phyloP scores from a whole-genome alignment of 768 basidiomycete species.

The Fibroporia radiculosa region DNA sequence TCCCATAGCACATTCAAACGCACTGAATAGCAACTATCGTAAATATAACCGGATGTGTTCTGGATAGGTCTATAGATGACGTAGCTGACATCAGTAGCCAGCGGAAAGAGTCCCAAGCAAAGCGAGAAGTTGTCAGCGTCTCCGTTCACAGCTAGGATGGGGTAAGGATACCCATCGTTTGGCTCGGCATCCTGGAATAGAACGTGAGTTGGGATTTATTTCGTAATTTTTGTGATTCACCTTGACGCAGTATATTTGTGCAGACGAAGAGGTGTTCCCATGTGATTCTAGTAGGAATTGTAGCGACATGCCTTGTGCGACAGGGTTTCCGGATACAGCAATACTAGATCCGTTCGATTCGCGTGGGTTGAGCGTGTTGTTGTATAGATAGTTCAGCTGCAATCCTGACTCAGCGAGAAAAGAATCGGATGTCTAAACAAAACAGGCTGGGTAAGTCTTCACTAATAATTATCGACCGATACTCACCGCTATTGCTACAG shows the following conservation, averaged over 20 bases:
- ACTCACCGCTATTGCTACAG: not conserved
- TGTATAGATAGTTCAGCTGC: constrained; percentile 38
- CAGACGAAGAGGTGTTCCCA: constrained; percentile 19
- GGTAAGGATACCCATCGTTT: constrained; percentile 14
- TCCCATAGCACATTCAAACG: too few species aligned
- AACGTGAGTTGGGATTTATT: constrained; percentile 2
- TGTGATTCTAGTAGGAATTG: constrained; percentile 31
- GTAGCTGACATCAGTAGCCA: constrained; percentile 2
- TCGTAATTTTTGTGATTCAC: constrained; percentile 1
- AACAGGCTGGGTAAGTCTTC: constrained; percentile 42
- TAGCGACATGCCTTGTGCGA: constrained; percentile 22
- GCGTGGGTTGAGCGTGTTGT: constrained; percentile 32
- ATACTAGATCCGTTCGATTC: constrained; percentile 18
- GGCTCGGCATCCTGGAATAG: constrained; percentile 7
- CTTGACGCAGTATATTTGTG: constrained; percentile 29
- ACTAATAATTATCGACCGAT: not conserved
- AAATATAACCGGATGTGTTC: constrained; percentile 10
- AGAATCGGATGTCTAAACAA: too few species aligned
- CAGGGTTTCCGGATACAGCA: constrained; percentile 28
- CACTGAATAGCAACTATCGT: constrained; percentile 16
- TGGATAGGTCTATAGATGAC: constrained; percentile 16
- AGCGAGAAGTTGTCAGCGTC: constrained; percentile 12
- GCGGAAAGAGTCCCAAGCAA: constrained; percentile 5
- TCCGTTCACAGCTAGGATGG: constrained; percentile 14
- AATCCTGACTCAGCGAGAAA: constrained; percentile 42